A percentile compares a stretch with the other conserved stretches of the same genome.
phyloP scores from a whole-genome alignment of 352 stramenopile genomes.

The Pythium dissimile region DNA sequence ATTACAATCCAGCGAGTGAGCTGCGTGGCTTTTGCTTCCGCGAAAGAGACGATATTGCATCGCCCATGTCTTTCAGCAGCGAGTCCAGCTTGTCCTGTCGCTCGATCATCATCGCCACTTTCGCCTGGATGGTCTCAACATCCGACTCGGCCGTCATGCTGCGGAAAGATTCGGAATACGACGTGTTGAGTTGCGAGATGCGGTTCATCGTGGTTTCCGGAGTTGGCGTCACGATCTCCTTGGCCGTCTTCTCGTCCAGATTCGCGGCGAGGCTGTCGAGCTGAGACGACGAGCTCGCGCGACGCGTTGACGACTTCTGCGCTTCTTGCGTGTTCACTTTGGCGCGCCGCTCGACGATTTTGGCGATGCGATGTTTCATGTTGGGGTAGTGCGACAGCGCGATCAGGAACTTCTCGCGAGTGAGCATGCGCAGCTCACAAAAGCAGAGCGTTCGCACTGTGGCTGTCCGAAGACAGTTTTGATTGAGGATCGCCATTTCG shows the following conservation, averaged over 20 bases:
- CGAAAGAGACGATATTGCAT: not conserved
- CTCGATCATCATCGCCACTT: slow-evolving; percentile 54
- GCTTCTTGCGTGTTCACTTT: slow-evolving; percentile 20
- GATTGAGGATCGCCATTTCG: slow-evolving; percentile 79
- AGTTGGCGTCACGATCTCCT: slow-evolving; percentile 40
- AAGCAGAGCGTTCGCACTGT: slow-evolving; percentile 78
- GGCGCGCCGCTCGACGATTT: slow-evolving; percentile 64
- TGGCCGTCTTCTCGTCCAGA: slow-evolving; percentile 46
- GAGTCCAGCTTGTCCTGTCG: slow-evolving; percentile 45
- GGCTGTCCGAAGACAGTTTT: slow-evolving; percentile 65
- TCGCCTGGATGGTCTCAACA: slow-evolving; percentile 71
- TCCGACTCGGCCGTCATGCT: slow-evolving; percentile 61
- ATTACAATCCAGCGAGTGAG: slow-evolving; percentile 12
- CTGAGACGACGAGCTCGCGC: slow-evolving; percentile 29
- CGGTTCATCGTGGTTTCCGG: slow-evolving; percentile 57
- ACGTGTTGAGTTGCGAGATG: slow-evolving; percentile 88
- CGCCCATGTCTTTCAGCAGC: slow-evolving; percentile 45
- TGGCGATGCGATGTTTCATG: slow-evolving; percentile 77
- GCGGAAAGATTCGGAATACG: slow-evolving; percentile 74
- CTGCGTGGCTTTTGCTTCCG: slow-evolving; percentile 10
- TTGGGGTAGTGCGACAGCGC: slow-evolving; percentile 64
- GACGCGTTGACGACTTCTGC: slow-evolving; percentile 17
- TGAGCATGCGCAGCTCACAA: slow-evolving; percentile 79
- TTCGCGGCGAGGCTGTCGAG: slow-evolving; percentile 59
- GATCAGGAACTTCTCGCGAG: slow-evolving; percentile 73